These are phyloP conservation scores for Phialocephala subalpina DNA, from an alignment of 2,329 filamentous ascomycete genomes.

Conservation along the genomic window DNA sequence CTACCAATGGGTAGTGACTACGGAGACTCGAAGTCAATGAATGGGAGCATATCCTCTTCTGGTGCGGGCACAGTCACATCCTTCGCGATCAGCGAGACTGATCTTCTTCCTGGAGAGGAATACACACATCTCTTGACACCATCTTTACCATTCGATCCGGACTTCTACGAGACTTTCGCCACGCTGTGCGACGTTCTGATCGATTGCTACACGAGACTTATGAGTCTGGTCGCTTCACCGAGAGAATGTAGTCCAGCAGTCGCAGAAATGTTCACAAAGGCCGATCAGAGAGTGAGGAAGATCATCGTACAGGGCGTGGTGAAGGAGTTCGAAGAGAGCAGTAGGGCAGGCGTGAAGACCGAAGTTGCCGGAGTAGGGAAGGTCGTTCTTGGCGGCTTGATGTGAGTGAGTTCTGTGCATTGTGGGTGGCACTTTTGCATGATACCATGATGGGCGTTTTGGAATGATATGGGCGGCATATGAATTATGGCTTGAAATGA, in stretches of 20 bases:
- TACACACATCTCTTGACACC: conserved; percentile 93
- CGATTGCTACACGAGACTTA: conserved; percentile 85
- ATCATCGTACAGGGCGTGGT: conserved; percentile 87
- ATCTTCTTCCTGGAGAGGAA: conserved; percentile 82
- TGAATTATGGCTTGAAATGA: conserved; percentile 32
- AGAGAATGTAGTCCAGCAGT: conserved; percentile 74
- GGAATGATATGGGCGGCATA: conserved; percentile 17
- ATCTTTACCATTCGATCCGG: conserved; percentile 90
- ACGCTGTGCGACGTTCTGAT: conserved; percentile 96
- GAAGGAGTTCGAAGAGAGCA: conserved; percentile 92
- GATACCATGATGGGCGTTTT: conserved; percentile 11
- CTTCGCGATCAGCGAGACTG: conserved; percentile 66
- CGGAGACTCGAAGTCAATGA: conserved; percentile 54
- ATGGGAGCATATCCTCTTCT: conserved; percentile 47
- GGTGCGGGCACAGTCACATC: conserved; percentile 44
- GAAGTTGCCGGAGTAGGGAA: conserved; percentile 89
- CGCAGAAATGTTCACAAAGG: conserved; percentile 88
- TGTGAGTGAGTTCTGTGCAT: conserved; percentile 53
- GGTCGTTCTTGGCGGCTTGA: conserved; percentile 86
- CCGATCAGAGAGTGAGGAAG: conserved; percentile 85
- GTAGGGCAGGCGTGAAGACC: conserved; percentile 75
- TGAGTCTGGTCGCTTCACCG: conserved; percentile 78
- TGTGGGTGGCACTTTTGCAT: conserved; percentile 7
- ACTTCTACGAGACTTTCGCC: conserved; percentile 96
- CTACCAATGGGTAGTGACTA: conserved; percentile 58